Conservation (phyloP, 2,329 filamentous ascomycete species). For the Cryphonectria naterciae region DNA sequence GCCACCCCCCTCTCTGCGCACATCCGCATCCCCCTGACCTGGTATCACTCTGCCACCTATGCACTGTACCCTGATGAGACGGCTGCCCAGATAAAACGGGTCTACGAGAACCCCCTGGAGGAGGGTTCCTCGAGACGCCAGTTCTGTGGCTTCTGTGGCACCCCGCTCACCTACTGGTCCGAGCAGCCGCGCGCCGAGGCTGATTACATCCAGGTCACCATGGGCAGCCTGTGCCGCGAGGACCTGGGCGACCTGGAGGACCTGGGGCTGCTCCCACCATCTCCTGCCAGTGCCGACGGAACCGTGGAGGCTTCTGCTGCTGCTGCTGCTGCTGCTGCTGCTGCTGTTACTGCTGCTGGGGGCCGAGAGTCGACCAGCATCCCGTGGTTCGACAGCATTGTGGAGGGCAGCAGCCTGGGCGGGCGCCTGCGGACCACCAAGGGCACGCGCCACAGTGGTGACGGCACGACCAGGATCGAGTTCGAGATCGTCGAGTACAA, state of each 20-base stretch:
- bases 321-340: constrained; percentile 25
- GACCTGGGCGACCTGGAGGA: constrained; percentile 76
- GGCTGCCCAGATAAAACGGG: constrained; percentile 65
- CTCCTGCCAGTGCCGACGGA: constrained; percentile 33
- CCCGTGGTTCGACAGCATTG: constrained; percentile 84
- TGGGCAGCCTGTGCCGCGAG: constrained; percentile 75
- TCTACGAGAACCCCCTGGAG: constrained; percentile 64
- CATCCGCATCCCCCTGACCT: constrained; percentile 79
- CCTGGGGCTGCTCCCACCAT: constrained; percentile 67
- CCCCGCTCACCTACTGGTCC: constrained; percentile 81
- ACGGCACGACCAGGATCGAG: constrained; percentile 70
- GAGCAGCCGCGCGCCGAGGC: constrained; percentile 72
- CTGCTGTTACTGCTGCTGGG: constrained; percentile 8
- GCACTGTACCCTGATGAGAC: constrained; percentile 81
- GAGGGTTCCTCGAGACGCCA: constrained; percentile 67
- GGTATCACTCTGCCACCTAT: constrained; percentile 77
- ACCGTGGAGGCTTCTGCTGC: constrained; percentile 37
- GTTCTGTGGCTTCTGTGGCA: constrained; percentile 93
- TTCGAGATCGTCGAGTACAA: constrained; percentile 85
- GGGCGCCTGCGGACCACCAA: constrained; percentile 63
- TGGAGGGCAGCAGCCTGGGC: constrained; percentile 75
- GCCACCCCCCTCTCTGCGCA: constrained; percentile 78
- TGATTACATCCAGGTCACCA: constrained; percentile 77
- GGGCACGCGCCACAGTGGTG: constrained; percentile 61
- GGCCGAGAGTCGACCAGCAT: constrained; percentile 69